A percentile compares a stretch with the other conserved stretches of the same genome.
These are phyloP conservation scores for Diaporthe destruens DNA, from an alignment of 2,329 filamentous ascomycete genomes.

Conservation along the genomic window DNA sequence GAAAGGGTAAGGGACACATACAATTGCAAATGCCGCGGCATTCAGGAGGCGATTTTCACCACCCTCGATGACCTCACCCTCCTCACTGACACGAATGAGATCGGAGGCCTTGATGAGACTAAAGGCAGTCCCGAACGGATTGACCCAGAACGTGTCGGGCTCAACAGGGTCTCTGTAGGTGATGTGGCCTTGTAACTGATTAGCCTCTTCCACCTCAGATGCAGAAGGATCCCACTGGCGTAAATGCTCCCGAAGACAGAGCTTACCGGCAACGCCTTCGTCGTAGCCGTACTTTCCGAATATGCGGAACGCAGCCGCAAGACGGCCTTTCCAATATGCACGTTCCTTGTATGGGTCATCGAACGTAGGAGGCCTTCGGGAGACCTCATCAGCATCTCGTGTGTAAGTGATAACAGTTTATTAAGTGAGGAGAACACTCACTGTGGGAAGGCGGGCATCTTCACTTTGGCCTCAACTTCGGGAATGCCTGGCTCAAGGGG, in stretches of 20 bases:
- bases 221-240: too few relatives aligned
- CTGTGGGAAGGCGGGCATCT: conserved; percentile 14
- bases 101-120: conserved; percentile 54
- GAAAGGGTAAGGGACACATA: conserved; percentile 47
- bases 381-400: neutral
- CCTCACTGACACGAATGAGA: conserved; percentile 74
- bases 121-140: conserved; percentile 73
- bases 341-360: conserved; percentile 56
- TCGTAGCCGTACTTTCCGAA: conserved; percentile 70
- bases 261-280: conserved; percentile 75
- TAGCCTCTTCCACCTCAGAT: neutral
- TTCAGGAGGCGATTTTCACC: conserved; percentile 56
- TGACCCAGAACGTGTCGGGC: conserved; percentile 74
- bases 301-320: conserved; percentile 68
- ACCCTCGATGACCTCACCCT: conserved; percentile 73
- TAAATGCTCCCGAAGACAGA: conserved; percentile 55
- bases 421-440: neutral
- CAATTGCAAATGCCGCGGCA: conserved; percentile 59
- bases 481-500: conserved; percentile 35
- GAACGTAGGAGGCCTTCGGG: conserved; percentile 41
- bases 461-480: conserved; percentile 21
- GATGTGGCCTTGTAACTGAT: conserved; percentile 34
- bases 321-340: conserved; percentile 65
- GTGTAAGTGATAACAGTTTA: accelerated
- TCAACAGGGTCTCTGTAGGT: conserved; percentile 64